Percentiles rank a stretch among this genome's conserved stretches.
Conservation (phyloP, 108 stramenopile species). For the Stephanodiscus triporus region DNA sequence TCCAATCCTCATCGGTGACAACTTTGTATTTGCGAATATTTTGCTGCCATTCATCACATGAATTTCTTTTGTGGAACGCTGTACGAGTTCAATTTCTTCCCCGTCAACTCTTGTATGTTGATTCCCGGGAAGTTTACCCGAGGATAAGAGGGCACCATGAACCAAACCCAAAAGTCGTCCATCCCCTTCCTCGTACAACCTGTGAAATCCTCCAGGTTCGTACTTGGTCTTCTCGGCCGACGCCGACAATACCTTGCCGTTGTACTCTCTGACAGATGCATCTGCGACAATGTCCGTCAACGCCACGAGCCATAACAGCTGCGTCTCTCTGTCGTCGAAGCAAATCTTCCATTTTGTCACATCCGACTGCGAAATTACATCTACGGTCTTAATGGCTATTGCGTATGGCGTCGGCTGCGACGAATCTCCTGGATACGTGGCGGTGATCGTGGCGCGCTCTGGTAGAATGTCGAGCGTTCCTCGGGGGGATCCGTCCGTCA, state of each 20-base stretch:
- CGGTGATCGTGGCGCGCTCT: conserved; percentile 37
- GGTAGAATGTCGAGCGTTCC: conserved; percentile 27
- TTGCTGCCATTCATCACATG: background rate
- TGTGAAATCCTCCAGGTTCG: conserved; percentile 37
- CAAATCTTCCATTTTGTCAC: conserved; percentile 50
- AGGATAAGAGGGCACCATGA: background rate
- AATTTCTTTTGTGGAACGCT: background rate
- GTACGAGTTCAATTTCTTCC: background rate
- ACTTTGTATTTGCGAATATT: background rate
- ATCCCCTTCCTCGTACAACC: conserved; percentile 43
- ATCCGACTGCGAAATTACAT: conserved; percentile 20
- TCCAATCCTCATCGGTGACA: background rate
- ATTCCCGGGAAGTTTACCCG: background rate
- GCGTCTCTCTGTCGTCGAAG: conserved; percentile 41
- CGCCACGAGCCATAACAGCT: conserved; percentile 41
- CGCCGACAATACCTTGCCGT: conserved; percentile 57
- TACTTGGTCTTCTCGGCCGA: conserved; percentile 11
- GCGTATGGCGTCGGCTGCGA: conserved; percentile 78
- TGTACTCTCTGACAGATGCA: conserved; percentile 54
- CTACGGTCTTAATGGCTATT: conserved; percentile 55
- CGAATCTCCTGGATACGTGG: conserved; percentile 25
- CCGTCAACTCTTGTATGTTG: background rate
- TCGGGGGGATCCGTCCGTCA: conserved; percentile 6
- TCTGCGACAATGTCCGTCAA: conserved; percentile 40
- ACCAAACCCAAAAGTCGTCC: conserved; percentile 23